Conservation (phyloP, 805 yeast species). For the Pichia californica region DNA sequence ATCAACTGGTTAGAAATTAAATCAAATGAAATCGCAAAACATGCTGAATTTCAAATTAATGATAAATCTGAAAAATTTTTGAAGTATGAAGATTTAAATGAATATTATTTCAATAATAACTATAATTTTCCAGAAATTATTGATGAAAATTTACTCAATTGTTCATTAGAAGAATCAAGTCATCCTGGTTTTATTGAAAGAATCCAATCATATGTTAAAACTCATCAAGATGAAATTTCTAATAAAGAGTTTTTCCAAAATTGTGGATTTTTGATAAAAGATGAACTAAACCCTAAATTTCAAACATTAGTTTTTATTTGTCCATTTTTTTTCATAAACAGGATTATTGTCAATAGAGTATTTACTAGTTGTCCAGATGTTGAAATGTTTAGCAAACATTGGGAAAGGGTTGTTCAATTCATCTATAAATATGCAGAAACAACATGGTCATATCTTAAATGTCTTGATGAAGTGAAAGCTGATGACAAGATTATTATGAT, state of each 20-base stretch:
- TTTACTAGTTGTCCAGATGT: not conserved
- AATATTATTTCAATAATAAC: not conserved
- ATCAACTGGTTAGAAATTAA: not conserved
- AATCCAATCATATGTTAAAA: conserved; percentile 1
- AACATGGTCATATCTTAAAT: not conserved
- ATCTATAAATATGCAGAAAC: conserved; percentile 2
- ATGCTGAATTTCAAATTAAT: not conserved
- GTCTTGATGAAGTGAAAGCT: not conserved
- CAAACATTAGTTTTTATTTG: conserved; percentile 1
- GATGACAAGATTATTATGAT: conserved; percentile 2
- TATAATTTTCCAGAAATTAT: not conserved
- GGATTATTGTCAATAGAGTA: conserved; percentile 3
- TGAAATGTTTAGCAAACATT: too few species aligned
- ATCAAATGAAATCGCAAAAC: not conserved
- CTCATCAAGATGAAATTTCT: not conserved
- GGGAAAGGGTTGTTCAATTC: not conserved
- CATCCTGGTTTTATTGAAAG: not conserved
- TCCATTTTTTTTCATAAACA: not conserved
- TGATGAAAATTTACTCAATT: not conserved
- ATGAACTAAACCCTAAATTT: not conserved
- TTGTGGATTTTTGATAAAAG: conserved; percentile 4
- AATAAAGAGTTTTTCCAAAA: not conserved
- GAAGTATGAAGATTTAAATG: conserved; percentile 1
- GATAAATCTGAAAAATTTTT: not conserved
- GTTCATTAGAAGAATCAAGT: not conserved